phyloP scores from a whole-genome alignment of 768 basidiomycete genomes.

The Trametes cinnabarina region DNA sequence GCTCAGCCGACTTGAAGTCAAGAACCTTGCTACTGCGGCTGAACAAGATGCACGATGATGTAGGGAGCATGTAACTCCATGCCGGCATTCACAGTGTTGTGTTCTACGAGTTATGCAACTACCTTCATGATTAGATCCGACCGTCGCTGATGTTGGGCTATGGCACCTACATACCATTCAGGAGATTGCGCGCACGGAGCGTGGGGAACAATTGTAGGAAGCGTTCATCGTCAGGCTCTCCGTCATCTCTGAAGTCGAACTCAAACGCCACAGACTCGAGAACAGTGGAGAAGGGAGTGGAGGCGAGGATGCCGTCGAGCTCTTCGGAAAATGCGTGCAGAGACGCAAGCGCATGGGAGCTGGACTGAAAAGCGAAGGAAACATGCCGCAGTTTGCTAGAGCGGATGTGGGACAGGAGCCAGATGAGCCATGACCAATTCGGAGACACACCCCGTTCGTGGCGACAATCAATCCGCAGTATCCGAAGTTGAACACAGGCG shows the following conservation, averaged over 20 bases:
- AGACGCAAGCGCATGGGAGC: constrained; percentile 12
- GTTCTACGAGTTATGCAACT: no score
- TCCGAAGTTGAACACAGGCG: constrained; percentile 5
- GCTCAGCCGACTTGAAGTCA: no score
- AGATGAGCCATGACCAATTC: constrained; percentile 20
- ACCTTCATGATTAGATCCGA: no score
- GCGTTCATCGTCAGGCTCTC: background rate
- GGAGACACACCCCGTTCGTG: constrained; percentile 3
- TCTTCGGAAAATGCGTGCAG: constrained; percentile 10
- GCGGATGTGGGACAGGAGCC: constrained; percentile 14
- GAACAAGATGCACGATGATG: background rate
- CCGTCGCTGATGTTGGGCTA: no score
- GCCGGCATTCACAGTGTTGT: no score
- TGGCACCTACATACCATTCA: constrained; percentile 7
- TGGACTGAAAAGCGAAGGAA: constrained; percentile 10
- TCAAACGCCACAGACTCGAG: background rate
- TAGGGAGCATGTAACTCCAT: no score
- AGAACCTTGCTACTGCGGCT: constrained; percentile 12
- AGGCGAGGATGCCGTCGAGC: constrained; percentile 5
- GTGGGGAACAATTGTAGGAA: background rate
- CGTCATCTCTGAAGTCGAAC: constrained; percentile 2
- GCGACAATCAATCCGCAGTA: constrained; percentile 14
- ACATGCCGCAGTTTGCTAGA: background rate
- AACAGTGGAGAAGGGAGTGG: background rate
- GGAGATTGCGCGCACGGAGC: background rate